Evolutionary conservation across 2,329 filamentous ascomycete genomes (phyloP).

Genomic region (Proliferodiscus dingleyae): DNA sequence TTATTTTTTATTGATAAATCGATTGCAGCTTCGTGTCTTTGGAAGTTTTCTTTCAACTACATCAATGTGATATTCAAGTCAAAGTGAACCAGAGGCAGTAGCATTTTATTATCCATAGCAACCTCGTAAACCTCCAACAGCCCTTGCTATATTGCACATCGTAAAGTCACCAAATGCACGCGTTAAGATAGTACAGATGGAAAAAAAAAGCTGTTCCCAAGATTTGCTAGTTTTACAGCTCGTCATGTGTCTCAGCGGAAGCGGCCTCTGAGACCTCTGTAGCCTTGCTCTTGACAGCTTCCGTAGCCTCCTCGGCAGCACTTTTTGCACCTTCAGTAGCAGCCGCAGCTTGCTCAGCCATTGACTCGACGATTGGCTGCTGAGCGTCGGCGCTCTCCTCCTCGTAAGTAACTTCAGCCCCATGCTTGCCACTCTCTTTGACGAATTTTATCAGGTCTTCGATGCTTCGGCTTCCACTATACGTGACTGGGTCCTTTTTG

Average conservation of each 20-base stretch:
- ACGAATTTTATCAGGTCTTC: conserved; percentile 92
- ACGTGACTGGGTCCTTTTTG: conserved; percentile 81
- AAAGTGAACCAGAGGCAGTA: not conserved
- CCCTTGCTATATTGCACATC: conserved; percentile 7
- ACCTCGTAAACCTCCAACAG: conserved; percentile 7
- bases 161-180: conserved; percentile 3
- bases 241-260: conserved; percentile 54
- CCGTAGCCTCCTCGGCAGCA: conserved; percentile 44
- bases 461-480: conserved; percentile 80
- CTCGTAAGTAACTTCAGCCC: conserved; percentile 60
- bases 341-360: conserved; percentile 35
- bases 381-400: conserved; percentile 50
- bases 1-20: too few species aligned
- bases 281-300: conserved; percentile 43
- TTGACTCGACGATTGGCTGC: conserved; percentile 34
- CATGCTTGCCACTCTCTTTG: conserved; percentile 90
- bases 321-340: conserved; percentile 33
- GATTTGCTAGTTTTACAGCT: conserved; percentile 56
- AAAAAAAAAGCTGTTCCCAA: conserved; percentile 13
- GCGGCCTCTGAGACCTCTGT: conserved; percentile 41
- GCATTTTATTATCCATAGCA: conserved; percentile 11
- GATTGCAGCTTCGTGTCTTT: too few species aligned
- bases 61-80: not conserved
- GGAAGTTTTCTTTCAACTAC: too few species aligned
- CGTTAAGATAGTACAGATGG: conserved; percentile 25